Percentiles rank a stretch among this genome's conserved stretches.
phyloP scores from a whole-genome alignment of 2,329 filamentous ascomycete genomes.

The Lithohypha guttulata region DNA sequence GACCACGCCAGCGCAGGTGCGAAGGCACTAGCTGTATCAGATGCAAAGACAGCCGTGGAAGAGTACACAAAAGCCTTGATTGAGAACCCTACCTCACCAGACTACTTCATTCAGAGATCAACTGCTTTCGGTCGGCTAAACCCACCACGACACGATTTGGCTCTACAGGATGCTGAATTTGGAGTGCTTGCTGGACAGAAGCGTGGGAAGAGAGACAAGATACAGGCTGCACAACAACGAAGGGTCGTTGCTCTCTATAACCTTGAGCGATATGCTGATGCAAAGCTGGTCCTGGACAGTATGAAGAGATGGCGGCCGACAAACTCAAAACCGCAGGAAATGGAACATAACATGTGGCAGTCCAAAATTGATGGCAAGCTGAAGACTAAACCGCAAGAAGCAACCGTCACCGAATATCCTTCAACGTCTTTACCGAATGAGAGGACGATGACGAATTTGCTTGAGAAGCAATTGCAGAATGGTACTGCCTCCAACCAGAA shows the following conservation, averaged over 20 bases:
- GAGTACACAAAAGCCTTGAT: slow-evolving; percentile 57
- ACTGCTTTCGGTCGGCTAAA: slow-evolving; percentile 61
- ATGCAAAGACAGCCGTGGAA: slow-evolving; percentile 58
- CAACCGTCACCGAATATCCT: slow-evolving; percentile 44
- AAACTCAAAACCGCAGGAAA: slow-evolving; percentile 27
- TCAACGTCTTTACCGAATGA: slow-evolving; percentile 34
- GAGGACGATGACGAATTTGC: slow-evolving; percentile 28
- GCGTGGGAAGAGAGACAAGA: slow-evolving; percentile 63
- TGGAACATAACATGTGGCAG: slow-evolving; percentile 42
- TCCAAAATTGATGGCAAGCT: slow-evolving; percentile 45
- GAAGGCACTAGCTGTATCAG: slow-evolving; percentile 48
- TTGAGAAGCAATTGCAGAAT: slow-evolving; percentile 25
- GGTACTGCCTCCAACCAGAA: slow-evolving; percentile 14
- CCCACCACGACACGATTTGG: slow-evolving; percentile 46
- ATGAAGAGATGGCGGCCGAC: slow-evolving; percentile 44
- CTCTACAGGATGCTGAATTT: slow-evolving; percentile 59
- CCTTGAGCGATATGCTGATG: slow-evolving; percentile 62
- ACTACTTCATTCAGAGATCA: slow-evolving; percentile 73
- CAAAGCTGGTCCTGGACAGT: slow-evolving; percentile 56
- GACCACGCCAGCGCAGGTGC: slow-evolving; percentile 47
- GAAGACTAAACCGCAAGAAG: slow-evolving; percentile 35
- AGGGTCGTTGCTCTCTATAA: slow-evolving; percentile 64
- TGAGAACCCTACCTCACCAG: slow-evolving; percentile 53
- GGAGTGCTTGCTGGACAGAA: slow-evolving; percentile 52
- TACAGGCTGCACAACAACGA: slow-evolving; percentile 72